phyloP scores from a whole-genome alignment of 352 stramenopile genomes.

The Pythium angustatum region DNA sequence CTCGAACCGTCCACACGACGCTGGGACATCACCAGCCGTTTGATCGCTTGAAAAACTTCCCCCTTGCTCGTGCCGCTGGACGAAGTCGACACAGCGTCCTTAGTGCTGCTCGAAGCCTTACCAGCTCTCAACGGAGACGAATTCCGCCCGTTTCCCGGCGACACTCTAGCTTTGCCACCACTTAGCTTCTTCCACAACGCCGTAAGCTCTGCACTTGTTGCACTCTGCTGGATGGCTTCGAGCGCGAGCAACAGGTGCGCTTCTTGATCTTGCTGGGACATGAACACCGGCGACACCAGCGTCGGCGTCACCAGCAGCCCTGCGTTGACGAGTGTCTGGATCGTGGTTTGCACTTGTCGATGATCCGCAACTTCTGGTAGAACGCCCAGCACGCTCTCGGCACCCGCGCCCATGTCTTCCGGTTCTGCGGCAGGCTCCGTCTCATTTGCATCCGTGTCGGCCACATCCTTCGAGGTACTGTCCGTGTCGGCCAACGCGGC shows the following conservation, averaged over 20 bases:
- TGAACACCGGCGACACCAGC: constrained; percentile 26
- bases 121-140: neutral
- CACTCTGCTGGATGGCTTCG: constrained; percentile 58
- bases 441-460: constrained; percentile 13
- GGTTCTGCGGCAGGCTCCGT: neutral
- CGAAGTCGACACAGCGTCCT: neutral
- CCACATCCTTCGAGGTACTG: constrained; percentile 9
- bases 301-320: constrained; percentile 43
- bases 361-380: constrained; percentile 25
- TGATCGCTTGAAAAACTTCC: constrained; percentile 44
- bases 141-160: constrained; percentile 1
- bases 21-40: constrained; percentile 55
- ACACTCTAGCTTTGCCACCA: constrained; percentile 35
- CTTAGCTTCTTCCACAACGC: constrained; percentile 58
- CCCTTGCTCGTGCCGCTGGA: constrained; percentile 35
- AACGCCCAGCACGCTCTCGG: constrained; percentile 9
- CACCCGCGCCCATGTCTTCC: neutral
- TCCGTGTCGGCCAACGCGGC: constrained; percentile 1
- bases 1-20: constrained; percentile 69
- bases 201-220: constrained; percentile 45
- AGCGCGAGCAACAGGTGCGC: constrained; percentile 32
- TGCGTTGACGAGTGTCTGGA: constrained; percentile 42
- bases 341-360: constrained; percentile 40
- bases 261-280: constrained; percentile 34
- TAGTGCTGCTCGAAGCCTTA: constrained; percentile 6